These are phyloP conservation scores for Grigorovia yakushimaensis DNA, from an alignment of 805 yeast species.

Conservation along the genomic window DNA sequence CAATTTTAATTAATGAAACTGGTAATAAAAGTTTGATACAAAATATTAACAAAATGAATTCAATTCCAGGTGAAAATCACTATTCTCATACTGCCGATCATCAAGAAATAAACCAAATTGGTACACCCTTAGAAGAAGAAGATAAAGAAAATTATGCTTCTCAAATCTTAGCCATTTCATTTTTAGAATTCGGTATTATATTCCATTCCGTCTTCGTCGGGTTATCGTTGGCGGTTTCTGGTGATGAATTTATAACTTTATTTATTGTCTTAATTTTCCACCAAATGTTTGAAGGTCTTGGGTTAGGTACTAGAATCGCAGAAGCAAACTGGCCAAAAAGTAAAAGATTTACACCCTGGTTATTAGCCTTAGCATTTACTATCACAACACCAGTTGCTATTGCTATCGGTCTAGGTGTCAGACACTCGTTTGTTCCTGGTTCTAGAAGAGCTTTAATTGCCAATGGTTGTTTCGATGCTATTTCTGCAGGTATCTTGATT, in stretches of 20 bases:
- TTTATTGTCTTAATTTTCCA: conserved; percentile 63
- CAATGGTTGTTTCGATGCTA: conserved; percentile 56
- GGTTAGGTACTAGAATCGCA: conserved; percentile 63
- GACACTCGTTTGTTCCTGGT: conserved; percentile 44
- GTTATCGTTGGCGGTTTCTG: conserved; percentile 52
- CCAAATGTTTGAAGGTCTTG: conserved; percentile 72
- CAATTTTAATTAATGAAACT: neutral
- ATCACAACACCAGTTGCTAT: conserved; percentile 59
- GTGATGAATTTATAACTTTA: conserved; percentile 53
- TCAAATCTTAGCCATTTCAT: conserved; percentile 45
- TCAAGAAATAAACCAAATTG: conserved; percentile 10
- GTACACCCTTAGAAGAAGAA: conserved; percentile 7
- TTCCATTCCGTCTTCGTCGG: conserved; percentile 74
- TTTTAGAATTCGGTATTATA: conserved; percentile 62
- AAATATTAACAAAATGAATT: neutral
- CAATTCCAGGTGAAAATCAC: conserved; percentile 10
- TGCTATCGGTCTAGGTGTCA: conserved; percentile 69
- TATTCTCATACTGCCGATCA: conserved; percentile 8
- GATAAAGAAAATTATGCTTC: conserved; percentile 42
- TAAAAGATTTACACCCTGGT: conserved; percentile 34
- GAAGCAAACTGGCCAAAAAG: conserved; percentile 44
- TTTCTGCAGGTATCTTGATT: conserved; percentile 62
- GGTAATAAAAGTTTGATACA: neutral
- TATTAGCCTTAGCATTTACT: conserved; percentile 41
- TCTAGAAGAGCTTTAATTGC: conserved; percentile 46